These are phyloP conservation scores for Aspergillus ustus DNA, from an alignment of 2,329 filamentous ascomycete genomes.

Conservation along the genomic window DNA sequence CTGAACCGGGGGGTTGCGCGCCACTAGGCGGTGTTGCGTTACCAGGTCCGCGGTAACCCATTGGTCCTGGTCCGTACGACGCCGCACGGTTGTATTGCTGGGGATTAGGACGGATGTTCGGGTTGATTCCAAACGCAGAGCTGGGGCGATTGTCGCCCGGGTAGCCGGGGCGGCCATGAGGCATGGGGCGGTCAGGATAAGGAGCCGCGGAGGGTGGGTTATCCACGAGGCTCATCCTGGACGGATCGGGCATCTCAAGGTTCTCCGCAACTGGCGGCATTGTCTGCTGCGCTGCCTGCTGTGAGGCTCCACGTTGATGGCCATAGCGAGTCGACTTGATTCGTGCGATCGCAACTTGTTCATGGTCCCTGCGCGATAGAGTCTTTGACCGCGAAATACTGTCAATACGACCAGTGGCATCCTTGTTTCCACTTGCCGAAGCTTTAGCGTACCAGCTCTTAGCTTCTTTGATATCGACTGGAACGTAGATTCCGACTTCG, in stretches of 20 bases:
- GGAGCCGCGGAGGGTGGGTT: conserved; percentile 45
- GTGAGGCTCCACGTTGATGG: conserved; percentile 46
- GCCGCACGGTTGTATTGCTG: conserved; percentile 39
- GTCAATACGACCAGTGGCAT: conserved; percentile 80
- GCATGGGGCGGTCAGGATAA: conserved; percentile 45
- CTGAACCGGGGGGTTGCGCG: conserved; percentile 36
- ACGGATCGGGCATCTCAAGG: conserved; percentile 55
- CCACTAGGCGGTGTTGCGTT: conserved; percentile 38
- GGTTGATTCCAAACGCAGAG: conserved; percentile 55
- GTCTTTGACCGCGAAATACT: conserved; percentile 82
- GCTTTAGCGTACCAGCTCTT: conserved; percentile 89
- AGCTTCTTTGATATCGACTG: conserved; percentile 81
- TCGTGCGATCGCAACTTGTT: conserved; percentile 82
- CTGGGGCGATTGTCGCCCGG: conserved; percentile 47
- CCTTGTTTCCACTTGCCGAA: conserved; percentile 87
- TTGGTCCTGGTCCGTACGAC: conserved; percentile 38
- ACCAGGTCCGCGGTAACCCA: conserved; percentile 40
- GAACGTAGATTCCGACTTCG: conserved; percentile 91
- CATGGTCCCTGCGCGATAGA: conserved; percentile 87
- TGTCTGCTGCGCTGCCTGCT: conserved; percentile 23
- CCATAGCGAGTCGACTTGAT: conserved; percentile 79
- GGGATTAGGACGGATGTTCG: conserved; percentile 50
- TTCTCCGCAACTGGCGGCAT: conserved; percentile 49
- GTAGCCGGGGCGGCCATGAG: conserved; percentile 39
- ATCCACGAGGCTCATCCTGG: conserved; percentile 45